Conservation (phyloP, 192 early-diverging fungal species). For the Anaeromyces robustus region DNA sequence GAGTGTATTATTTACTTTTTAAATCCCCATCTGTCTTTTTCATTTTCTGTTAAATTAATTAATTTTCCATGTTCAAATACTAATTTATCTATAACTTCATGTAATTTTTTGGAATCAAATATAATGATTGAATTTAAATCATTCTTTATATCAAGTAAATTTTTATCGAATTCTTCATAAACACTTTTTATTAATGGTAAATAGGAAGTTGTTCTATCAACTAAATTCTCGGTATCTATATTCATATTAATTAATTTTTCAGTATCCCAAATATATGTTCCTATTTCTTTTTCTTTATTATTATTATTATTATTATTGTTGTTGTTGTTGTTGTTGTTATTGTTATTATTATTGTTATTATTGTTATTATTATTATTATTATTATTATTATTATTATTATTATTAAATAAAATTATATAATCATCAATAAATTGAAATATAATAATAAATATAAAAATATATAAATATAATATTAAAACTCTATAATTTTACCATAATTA, state of each 20-base stretch:
- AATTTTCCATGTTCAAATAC: not conserved
- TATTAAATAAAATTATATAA: too few relatives aligned
- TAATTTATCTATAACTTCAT: not conserved
- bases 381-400: too few relatives aligned
- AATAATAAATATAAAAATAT: too few relatives aligned
- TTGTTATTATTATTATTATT: too few relatives aligned
- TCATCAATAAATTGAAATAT: too few relatives aligned
- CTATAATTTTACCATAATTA: not conserved
- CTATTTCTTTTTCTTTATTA: not conserved
- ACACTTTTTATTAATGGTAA: not conserved
- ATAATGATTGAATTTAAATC: not conserved
- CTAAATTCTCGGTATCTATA: not conserved
- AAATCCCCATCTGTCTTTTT: not conserved
- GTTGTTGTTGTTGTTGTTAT: too few relatives aligned
- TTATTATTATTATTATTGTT: too few relatives aligned
- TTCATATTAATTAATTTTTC: not conserved
- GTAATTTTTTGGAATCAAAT: not conserved
- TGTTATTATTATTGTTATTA: too few relatives aligned
- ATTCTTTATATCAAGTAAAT: not conserved
- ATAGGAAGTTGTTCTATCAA: not conserved
- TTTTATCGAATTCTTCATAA: not conserved
- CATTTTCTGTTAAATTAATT: not conserved
- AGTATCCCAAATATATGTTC: not conserved
- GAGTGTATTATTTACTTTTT: not conserved
- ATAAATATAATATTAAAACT: too few relatives aligned